A percentile compares a stretch with the other conserved stretches of the same genome.
phyloP scores from a whole-genome alignment of 164 flowering plant genomes.

The Litsea cubeba region DNA sequence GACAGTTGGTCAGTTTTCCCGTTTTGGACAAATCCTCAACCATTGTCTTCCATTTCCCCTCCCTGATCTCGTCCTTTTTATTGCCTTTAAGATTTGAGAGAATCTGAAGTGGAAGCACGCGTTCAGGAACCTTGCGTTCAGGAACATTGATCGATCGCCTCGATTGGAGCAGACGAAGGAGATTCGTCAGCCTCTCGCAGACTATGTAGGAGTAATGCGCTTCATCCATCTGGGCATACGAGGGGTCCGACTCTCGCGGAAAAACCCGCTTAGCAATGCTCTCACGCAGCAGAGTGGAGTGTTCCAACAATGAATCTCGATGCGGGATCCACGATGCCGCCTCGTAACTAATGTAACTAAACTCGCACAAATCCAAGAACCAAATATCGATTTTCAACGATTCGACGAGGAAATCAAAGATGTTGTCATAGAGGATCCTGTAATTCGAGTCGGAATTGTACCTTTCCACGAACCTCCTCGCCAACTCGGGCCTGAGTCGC shows the following conservation, averaged over 20 bases:
- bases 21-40: slow-evolving; percentile 29
- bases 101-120: slow-evolving; percentile 42
- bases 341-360: slow-evolving; percentile 16
- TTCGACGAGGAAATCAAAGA: slow-evolving; percentile 24
- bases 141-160: too few relatives aligned
- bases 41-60: slow-evolving; percentile 47
- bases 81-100: not conserved
- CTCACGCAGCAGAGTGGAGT: slow-evolving; percentile 34
- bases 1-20: slow-evolving; percentile 26
- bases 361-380: slow-evolving; percentile 11
- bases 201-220: slow-evolving; percentile 41
- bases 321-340: slow-evolving; percentile 34
- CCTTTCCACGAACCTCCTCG: slow-evolving; percentile 18
- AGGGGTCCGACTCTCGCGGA: slow-evolving; percentile 27
- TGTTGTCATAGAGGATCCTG: slow-evolving; percentile 24
- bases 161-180: slow-evolving; percentile 29
- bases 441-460: slow-evolving; percentile 24
- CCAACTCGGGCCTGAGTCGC: not conserved
- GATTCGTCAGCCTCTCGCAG: slow-evolving; percentile 41
- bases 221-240: slow-evolving; percentile 23
- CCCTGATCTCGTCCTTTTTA: slow-evolving; percentile 25
- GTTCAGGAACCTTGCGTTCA: too few relatives aligned
- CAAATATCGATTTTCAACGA: slow-evolving; percentile 11
- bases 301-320: slow-evolving; percentile 23
- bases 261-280: slow-evolving; percentile 38